These are phyloP conservation scores for Skeletonema marinoi DNA, from an alignment of 108 stramenopile genomes.

Conservation along the genomic window DNA sequence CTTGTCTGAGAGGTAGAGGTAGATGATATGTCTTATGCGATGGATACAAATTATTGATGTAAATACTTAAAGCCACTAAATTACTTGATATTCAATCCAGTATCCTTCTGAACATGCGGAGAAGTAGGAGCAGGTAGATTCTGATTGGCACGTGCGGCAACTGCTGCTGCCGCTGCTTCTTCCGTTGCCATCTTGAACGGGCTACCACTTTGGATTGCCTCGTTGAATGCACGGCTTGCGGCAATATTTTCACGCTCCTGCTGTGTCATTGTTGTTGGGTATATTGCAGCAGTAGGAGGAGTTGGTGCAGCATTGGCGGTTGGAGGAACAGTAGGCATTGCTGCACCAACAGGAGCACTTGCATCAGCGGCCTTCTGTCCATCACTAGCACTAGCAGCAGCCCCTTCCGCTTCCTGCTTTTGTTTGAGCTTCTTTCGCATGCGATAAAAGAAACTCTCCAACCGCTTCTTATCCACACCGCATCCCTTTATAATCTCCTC, in stretches of 20 bases:
- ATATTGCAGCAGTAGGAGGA: background rate
- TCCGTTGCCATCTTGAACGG: background rate
- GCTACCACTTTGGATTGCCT: background rate
- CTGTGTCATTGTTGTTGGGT: background rate
- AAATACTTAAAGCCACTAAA: too few relatives aligned
- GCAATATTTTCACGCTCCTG: background rate
- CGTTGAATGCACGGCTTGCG: background rate
- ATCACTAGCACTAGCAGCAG: background rate
- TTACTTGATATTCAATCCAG: too few relatives aligned
- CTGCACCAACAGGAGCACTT: background rate
- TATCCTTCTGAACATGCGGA: too few relatives aligned
- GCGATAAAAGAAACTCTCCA: slow-evolving; percentile 25
- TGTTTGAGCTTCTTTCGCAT: slow-evolving; percentile 18
- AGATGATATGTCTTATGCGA: too few relatives aligned
- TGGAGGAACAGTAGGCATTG: too few relatives aligned
- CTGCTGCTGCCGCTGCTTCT: background rate
- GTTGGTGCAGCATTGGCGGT: background rate
- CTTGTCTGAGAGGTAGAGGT: too few relatives aligned
- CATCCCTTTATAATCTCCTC: slow-evolving; percentile 7
- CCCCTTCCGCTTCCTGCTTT: background rate
- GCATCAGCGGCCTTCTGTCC: background rate
- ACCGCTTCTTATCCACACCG: slow-evolving; percentile 19
- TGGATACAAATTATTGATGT: too few relatives aligned
- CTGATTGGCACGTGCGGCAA: background rate
- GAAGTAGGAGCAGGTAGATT: background rate